phyloP scores from a whole-genome alignment of 2,329 filamentous ascomycete genomes.

The Pseudogymnoascus sp. region DNA sequence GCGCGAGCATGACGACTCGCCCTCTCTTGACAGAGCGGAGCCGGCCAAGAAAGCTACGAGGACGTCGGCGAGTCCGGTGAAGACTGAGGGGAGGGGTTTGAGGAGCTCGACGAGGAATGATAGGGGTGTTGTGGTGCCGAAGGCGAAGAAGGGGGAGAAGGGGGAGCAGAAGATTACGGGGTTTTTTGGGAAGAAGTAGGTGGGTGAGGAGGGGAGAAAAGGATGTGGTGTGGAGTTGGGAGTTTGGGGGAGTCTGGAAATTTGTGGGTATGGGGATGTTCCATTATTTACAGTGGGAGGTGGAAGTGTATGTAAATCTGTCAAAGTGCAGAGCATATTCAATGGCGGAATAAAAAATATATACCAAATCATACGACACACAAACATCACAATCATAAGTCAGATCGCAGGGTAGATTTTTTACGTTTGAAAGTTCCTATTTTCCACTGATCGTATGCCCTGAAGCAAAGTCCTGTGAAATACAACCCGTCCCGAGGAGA shows the following conservation, averaged over 20 bases:
- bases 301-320: not conserved
- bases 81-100: constrained; percentile 18
- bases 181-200: constrained; percentile 40
- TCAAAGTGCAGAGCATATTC: not conserved
- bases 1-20: constrained; percentile 20
- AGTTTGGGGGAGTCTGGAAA: not conserved
- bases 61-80: constrained; percentile 18
- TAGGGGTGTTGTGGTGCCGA: constrained; percentile 16
- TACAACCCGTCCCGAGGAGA: not conserved
- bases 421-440: constrained; percentile 5
- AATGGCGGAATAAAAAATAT: not conserved
- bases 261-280: not conserved
- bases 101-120: constrained; percentile 26
- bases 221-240: not conserved
- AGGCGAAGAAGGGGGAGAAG: constrained; percentile 18
- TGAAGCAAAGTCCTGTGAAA: constrained; percentile 4
- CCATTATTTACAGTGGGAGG: not conserved
- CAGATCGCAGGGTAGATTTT: not conserved
- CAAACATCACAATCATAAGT: not conserved
- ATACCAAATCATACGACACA: not conserved
- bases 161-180: constrained; percentile 40
- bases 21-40: constrained; percentile 15
- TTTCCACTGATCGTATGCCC: constrained; percentile 3
- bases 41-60: constrained; percentile 21
- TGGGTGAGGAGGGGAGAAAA: not conserved